Conservation (phyloP, 139 green algal species). For the Haematococcus sp. region DNA sequence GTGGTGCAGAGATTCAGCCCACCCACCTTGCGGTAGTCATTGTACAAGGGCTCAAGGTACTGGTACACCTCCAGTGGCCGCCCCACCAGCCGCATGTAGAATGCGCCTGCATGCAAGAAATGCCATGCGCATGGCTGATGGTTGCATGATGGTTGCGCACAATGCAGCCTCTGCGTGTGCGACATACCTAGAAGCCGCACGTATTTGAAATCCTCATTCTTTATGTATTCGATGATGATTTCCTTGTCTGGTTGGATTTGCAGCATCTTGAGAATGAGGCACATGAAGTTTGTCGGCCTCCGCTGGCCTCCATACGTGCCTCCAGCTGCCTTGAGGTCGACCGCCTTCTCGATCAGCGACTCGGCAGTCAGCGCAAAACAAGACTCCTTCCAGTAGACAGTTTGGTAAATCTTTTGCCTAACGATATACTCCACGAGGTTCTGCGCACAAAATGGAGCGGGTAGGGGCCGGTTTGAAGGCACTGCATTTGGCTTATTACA, state of each 20-base stretch:
- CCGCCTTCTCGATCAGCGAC: constrained; percentile 91
- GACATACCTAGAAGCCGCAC: constrained; percentile 76
- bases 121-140: not conserved
- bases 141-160: not conserved
- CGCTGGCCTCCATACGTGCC: constrained; percentile 86
- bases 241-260: constrained; percentile 97
- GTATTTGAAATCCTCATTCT: constrained; percentile 98
- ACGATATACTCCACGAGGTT: constrained; percentile 94
- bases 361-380: constrained; percentile 97
- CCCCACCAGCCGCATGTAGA: constrained; percentile 94
- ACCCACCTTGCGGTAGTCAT: constrained; percentile 86
- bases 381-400: constrained; percentile 96
- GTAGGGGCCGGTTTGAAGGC: not conserved
- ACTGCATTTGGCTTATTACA: not conserved
- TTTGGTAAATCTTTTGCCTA: constrained; percentile 89
- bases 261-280: constrained; percentile 96
- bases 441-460: constrained; percentile 36
- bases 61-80: constrained; percentile 90
- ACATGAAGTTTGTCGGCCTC: constrained; percentile 91
- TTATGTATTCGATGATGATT: constrained; percentile 98
- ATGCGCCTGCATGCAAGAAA: constrained; percentile 67
- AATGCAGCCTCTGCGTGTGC: not conserved
- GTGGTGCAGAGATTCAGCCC: too few relatives aligned
- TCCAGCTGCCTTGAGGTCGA: constrained; percentile 76
- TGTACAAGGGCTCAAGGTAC: constrained; percentile 97